Conservation (phyloP, 202 grass and related monocot genomes). For the Zizania palustris region DNA sequence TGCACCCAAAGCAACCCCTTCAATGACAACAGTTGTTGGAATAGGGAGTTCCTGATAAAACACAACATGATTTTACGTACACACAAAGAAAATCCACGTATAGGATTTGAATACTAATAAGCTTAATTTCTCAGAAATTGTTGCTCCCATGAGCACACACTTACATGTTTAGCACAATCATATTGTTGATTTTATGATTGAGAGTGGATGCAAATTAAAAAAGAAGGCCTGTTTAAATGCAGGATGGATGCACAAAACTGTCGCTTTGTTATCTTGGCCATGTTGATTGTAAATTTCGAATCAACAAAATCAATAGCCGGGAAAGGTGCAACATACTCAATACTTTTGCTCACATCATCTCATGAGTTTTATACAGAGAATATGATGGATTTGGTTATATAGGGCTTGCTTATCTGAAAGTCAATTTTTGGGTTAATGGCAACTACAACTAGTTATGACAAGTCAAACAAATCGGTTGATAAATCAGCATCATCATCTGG, state of each 20-base stretch:
- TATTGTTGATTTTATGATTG: slow-evolving; percentile 12
- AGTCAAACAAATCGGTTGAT: slow-evolving; percentile 42
- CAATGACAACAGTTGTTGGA: slow-evolving; percentile 75
- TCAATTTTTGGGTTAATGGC: not conserved
- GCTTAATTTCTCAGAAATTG: not conserved
- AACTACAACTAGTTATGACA: slow-evolving; percentile 23
- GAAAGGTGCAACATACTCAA: not conserved
- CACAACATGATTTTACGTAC: slow-evolving; percentile 17
- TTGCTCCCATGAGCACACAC: not conserved
- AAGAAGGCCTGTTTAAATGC: slow-evolving; percentile 12
- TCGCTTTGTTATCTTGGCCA: not conserved
- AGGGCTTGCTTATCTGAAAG: not conserved
- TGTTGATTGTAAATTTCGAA: not conserved
- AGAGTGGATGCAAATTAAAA: slow-evolving; percentile 1
- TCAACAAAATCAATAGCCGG: not conserved
- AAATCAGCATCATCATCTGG: slow-evolving; percentile 31
- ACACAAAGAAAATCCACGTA: slow-evolving; percentile 7
- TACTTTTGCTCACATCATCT: not conserved
- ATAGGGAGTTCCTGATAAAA: slow-evolving; percentile 63
- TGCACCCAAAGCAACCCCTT: slow-evolving; percentile 79
- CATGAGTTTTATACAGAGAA: not conserved
- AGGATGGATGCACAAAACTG: slow-evolving; percentile 37
- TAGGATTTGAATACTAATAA: not conserved
- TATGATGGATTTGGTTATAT: not conserved
- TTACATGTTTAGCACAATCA: not conserved